Conservation (phyloP, 192 early-diverging fungal genomes). For the Linnemannia elongata region DNA sequence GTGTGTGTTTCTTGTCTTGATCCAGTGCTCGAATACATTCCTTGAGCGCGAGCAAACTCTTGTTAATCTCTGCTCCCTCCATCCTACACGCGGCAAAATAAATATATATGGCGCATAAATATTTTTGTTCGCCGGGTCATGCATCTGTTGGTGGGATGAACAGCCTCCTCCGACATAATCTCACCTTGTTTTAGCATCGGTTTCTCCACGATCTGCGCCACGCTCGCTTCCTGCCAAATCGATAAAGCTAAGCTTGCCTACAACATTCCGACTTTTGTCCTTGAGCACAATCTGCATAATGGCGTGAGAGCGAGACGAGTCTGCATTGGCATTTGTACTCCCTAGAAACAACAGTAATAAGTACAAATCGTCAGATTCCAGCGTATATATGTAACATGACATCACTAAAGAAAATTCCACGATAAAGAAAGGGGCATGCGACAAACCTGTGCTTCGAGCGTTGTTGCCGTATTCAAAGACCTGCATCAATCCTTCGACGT, state of each 20-base stretch:
- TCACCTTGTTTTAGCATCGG: constrained; percentile 91
- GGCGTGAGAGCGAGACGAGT: constrained; percentile 97
- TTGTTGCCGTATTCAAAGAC: constrained; percentile 95
- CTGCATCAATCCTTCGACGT: constrained; percentile 88
- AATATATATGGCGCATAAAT: background rate
- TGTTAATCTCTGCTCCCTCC: constrained; percentile 99
- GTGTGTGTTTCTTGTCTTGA: constrained; percentile 95
- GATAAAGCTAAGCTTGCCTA: constrained; percentile 95
- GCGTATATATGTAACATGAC: background rate
- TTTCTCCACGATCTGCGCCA: constrained; percentile 95
- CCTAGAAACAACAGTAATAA: constrained; percentile 57
- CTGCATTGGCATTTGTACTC: constrained; percentile 93
- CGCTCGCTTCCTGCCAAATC: constrained; percentile 98
- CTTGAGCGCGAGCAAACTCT: constrained; percentile 96
- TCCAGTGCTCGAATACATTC: constrained; percentile 98
- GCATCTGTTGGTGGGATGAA: background rate
- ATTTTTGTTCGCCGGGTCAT: background rate
- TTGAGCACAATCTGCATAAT: constrained; percentile 95
- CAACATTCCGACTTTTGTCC: constrained; percentile 51
- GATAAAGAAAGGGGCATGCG: constrained; percentile 1
- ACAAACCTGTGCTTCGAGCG: constrained; percentile 88
- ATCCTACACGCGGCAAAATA: constrained; percentile 67
- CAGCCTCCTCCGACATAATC: too few species aligned
- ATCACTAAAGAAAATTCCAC: background rate
- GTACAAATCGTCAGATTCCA: background rate